Base-by-base conservation (phyloP, 176 grass and related monocot genomes). In the Carex kokanica region DNA sequence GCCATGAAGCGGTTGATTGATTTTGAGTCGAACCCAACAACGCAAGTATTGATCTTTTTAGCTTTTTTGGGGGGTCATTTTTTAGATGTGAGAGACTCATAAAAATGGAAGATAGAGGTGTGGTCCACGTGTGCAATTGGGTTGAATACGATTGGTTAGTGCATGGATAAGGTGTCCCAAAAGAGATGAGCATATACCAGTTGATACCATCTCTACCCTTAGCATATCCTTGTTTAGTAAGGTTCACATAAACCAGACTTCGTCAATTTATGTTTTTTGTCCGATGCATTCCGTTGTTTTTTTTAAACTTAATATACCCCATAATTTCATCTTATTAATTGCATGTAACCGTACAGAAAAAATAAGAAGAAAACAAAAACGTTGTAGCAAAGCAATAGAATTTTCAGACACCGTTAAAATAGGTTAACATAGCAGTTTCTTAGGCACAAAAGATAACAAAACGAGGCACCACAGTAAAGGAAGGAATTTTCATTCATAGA, bases 101-200 rank as follows among this genome's bases (percentile, higher is more conserved):
- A 55, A 20, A 54, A 21, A 32, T 60, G 79, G 78, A 20, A 55
- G 93, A 92, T 95, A 87, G 75, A 31, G 49, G 49, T 31, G 55
- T 67, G 56, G 53, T 85, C 94, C 89, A 73, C 89, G 59, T 9
- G 20, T 58, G 54, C 8, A 16, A 20, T 40, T 2, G 47, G 79
- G 68, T 86, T 23, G 8, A 3, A 60, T 88, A 0, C 71, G 10
- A 97, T 93, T 97, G 94, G 94, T 2, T 81, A 77, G 66, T 51
- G 20, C 25, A 38, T 25, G 40, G 94, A 97, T 93, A 93, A 91
- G 91, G 66, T 66, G 60, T 60, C 32, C 59, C 27, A 27, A 55
- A 17, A 54, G 11, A 83, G 80, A 88, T 89, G 82, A 87, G 77
- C 64, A 88, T 92, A 74, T 87, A 68, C 85, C 83, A 67, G 12